Percentiles rank a stretch among this genome's conserved stretches.
phyloP scores from a whole-genome alignment of 257 asterid species.

The Ilex asprella region DNA sequence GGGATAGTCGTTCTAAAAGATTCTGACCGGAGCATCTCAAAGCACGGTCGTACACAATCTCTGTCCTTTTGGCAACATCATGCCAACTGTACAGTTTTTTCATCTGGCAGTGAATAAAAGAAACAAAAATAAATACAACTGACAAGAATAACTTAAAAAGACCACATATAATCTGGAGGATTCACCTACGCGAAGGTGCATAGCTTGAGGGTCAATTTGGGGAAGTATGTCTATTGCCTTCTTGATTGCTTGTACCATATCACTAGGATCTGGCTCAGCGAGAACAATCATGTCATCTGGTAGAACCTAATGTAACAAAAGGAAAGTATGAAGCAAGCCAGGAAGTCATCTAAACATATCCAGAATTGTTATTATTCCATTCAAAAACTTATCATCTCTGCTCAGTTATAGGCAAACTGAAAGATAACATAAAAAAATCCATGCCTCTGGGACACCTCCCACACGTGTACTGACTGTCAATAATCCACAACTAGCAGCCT shows the following conservation, averaged over 20 bases:
- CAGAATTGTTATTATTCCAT: background rate
- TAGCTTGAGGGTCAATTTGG: conserved; percentile 74
- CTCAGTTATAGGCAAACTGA: background rate
- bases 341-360: too few relatives aligned
- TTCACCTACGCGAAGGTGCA: conserved; percentile 76
- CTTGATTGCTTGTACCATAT: conserved; percentile 80
- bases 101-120: conserved; percentile 43
- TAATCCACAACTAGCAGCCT: conserved; percentile 98
- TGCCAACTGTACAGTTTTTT: conserved; percentile 93
- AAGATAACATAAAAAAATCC: conserved; percentile 21
- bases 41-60: conserved; percentile 81
- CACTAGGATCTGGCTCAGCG: conserved; percentile 82
- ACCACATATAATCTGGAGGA: too few relatives aligned
- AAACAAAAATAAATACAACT: conserved; percentile 1
- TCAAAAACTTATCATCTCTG: too few relatives aligned
- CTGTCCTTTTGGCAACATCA: conserved; percentile 89
- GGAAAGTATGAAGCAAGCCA: too few relatives aligned
- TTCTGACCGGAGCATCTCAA: conserved; percentile 65
- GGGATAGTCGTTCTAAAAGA: conserved; percentile 68
- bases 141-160: background rate
- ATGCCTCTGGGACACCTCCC: conserved; percentile 99
- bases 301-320: conserved; percentile 54
- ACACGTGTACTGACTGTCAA: conserved; percentile 98
- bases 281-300: conserved; percentile 97
- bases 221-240: conserved; percentile 83